A percentile compares a stretch with the other conserved stretches of the same genome.
Conservation (phyloP, 2,329 filamentous ascomycete species). For the Trematosphaeria pertusa region DNA sequence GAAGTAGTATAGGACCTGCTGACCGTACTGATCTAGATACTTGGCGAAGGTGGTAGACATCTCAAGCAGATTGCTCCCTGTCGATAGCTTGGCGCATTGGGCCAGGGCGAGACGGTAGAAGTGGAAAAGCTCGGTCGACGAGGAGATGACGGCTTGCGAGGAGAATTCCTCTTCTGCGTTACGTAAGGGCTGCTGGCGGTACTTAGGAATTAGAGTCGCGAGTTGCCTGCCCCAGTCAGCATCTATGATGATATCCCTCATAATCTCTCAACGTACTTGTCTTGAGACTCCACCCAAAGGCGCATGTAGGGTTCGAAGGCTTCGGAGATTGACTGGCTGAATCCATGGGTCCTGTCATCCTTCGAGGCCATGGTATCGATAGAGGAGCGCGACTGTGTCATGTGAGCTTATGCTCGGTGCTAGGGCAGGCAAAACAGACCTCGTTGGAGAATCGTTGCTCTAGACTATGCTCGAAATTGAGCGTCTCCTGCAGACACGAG, state of each 20-base stretch:
- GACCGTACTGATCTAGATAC: slow-evolving; percentile 93
- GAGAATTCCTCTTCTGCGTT: slow-evolving; percentile 91
- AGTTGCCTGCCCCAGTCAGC: slow-evolving; percentile 63
- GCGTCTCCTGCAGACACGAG: slow-evolving; percentile 89
- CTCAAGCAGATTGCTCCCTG: slow-evolving; percentile 84
- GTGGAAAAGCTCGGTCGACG: slow-evolving; percentile 95
- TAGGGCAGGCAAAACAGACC: slow-evolving; percentile 26
- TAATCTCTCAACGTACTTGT: slow-evolving; percentile 62
- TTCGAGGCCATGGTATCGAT: slow-evolving; percentile 87
- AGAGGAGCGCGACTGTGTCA: slow-evolving; percentile 71
- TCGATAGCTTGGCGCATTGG: slow-evolving; percentile 95
- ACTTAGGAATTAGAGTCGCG: slow-evolving; percentile 82
- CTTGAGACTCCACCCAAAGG: slow-evolving; percentile 96
- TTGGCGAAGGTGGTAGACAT: slow-evolving; percentile 85
- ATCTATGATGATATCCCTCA: not conserved
- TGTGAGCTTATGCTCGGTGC: slow-evolving; percentile 22
- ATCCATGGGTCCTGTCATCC: slow-evolving; percentile 77
- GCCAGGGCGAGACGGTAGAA: slow-evolving; percentile 93
- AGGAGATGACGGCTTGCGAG: slow-evolving; percentile 85
- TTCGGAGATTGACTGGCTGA: slow-evolving; percentile 90
- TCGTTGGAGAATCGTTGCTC: slow-evolving; percentile 81
- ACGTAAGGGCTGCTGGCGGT: slow-evolving; percentile 80
- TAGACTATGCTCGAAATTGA: slow-evolving; percentile 93
- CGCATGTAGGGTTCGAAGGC: slow-evolving; percentile 98
- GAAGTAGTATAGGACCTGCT: slow-evolving; percentile 84